Evolutionary conservation across 164 flowering plant species (phyloP).

Genomic region (Vitis rotundifolia): DNA sequence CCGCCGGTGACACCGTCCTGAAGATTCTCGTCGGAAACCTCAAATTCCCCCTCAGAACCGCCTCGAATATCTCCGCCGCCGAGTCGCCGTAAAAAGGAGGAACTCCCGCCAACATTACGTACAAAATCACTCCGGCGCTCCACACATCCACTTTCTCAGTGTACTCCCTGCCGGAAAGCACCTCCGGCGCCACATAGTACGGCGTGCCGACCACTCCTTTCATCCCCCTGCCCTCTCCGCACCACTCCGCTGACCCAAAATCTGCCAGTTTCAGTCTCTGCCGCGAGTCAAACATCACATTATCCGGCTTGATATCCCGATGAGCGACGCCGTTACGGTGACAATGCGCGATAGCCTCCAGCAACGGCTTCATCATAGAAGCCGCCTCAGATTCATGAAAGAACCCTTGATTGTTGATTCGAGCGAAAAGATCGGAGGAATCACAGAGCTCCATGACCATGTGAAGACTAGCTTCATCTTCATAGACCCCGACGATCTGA

Average conservation of each 20-base stretch:
- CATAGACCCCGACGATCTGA: constrained; percentile 41
- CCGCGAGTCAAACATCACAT: constrained; percentile 49
- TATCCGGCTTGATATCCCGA: constrained; percentile 77
- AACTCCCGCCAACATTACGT: constrained; percentile 70
- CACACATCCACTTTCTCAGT: constrained; percentile 81
- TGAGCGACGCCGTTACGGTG: constrained; percentile 59
- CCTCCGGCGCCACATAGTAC: constrained; percentile 90
- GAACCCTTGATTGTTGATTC: constrained; percentile 15
- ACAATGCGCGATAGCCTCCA: constrained; percentile 53
- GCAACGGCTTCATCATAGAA: constrained; percentile 29
- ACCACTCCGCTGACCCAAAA: constrained; percentile 73
- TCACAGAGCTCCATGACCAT: constrained; percentile 57
- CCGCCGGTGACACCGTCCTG: constrained; percentile 47
- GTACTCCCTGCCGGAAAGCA: constrained; percentile 60
- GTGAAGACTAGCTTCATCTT: constrained; percentile 41
- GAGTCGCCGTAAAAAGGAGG: constrained; percentile 79
- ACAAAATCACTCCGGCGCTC: constrained; percentile 81
- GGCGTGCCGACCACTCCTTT: constrained; percentile 82
- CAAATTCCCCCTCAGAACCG: constrained; percentile 59
- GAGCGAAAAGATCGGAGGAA: constrained; percentile 40
- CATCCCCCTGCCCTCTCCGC: constrained; percentile 31
- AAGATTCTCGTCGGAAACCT: constrained; percentile 66
- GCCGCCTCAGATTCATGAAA: constrained; percentile 47
- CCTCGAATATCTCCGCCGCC: constrained; percentile 65
- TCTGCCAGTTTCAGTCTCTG: constrained; percentile 54